phyloP scores from a whole-genome alignment of 345 rosid species.

The Microcos paniculata region DNA sequence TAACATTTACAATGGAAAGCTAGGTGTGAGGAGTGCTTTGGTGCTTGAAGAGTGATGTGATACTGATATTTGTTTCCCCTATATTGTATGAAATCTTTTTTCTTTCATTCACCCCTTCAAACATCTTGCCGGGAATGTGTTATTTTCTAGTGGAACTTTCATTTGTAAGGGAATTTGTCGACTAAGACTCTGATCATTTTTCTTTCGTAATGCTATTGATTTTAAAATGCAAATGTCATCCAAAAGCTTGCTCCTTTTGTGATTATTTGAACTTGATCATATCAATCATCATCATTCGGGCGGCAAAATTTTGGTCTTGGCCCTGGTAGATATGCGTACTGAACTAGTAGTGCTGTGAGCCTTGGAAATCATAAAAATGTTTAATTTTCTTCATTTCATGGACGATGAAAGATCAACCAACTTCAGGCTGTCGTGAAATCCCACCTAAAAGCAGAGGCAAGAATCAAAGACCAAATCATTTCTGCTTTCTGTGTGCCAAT shows the following conservation, averaged over 20 bases:
- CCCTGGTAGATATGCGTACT: too few relatives aligned
- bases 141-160: neutral
- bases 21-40: conserved; percentile 12
- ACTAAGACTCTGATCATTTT: neutral
- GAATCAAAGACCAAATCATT: too few relatives aligned
- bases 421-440: too few relatives aligned
- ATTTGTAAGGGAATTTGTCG: neutral
- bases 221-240: neutral
- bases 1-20: neutral
- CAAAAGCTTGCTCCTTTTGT: neutral
- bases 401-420: too few relatives aligned
- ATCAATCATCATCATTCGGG: neutral
- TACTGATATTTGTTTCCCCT: neutral
- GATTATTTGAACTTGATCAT: neutral
- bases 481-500: too few relatives aligned
- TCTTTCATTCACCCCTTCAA: neutral
- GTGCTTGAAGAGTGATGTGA: neutral
- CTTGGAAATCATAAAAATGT: too few relatives aligned
- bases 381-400: too few relatives aligned
- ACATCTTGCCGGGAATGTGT: neutral
- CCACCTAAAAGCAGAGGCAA: too few relatives aligned
- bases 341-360: too few relatives aligned
- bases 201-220: neutral
- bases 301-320: neutral
- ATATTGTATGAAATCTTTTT: neutral